Conservation (phyloP, 257 asterid genomes). For the Nicotiana tomentosiformis region DNA sequence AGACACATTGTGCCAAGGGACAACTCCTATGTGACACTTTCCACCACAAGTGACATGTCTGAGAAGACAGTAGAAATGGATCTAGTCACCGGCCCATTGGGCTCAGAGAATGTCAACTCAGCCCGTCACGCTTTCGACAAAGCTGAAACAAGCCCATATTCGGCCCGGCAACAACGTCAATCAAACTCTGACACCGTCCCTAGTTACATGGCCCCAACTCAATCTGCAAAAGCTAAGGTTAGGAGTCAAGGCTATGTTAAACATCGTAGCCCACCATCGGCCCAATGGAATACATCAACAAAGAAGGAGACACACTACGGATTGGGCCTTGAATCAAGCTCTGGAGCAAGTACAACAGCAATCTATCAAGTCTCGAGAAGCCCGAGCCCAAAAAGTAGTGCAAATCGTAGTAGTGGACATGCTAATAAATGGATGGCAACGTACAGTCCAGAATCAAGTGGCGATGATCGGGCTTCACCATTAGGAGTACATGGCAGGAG, state of each 20-base stretch:
- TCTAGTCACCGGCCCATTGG: conserved; percentile 17
- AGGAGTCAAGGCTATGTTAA: conserved; percentile 38
- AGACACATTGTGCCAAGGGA: conserved; percentile 35
- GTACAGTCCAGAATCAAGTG: conserved; percentile 69
- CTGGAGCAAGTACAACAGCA: conserved; percentile 44
- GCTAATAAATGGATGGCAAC: conserved; percentile 41
- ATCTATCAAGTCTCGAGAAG: conserved; percentile 53
- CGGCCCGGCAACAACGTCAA: conserved; percentile 19
- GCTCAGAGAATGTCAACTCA: conserved; percentile 27
- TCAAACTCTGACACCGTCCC: conserved; percentile 33
- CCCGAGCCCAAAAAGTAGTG: conserved; percentile 44
- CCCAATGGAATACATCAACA: conserved; percentile 52
- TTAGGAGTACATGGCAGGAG: conserved; percentile 42
- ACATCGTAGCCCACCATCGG: conserved; percentile 34
- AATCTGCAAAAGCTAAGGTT: conserved; percentile 81
- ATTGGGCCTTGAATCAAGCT: conserved; percentile 46
- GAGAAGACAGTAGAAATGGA: conserved; percentile 78
- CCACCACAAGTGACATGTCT: conserved; percentile 38
- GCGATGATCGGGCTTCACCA: conserved; percentile 51
- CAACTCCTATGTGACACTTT: conserved; percentile 22
- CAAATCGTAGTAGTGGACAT: conserved; percentile 18
- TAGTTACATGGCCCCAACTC: conserved; percentile 85
- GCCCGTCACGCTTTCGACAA: conserved; percentile 26
- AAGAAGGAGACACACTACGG: conserved; percentile 35
- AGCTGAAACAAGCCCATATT: conserved; percentile 41